Evolutionary conservation across 495 filamentous ascomycete species (phyloP).

Genomic region (Cetradonia linearis): DNA sequence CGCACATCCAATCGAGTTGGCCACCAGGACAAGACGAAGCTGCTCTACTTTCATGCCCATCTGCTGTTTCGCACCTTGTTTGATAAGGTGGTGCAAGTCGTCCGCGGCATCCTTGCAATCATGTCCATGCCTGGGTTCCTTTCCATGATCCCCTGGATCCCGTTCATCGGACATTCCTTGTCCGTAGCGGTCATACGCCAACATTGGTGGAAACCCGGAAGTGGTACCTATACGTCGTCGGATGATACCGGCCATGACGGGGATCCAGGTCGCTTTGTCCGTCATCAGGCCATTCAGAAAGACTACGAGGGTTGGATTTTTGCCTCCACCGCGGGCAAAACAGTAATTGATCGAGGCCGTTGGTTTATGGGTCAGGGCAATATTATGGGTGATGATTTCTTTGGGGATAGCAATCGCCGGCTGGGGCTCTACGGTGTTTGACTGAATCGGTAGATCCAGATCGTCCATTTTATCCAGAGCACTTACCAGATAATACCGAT

Average conservation of each 20-base stretch:
- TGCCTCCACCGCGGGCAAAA: slow-evolving; percentile 20
- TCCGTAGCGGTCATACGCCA: slow-evolving; percentile 56
- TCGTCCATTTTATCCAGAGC: neutral
- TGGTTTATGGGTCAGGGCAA: slow-evolving; percentile 28
- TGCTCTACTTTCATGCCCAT: slow-evolving; percentile 20
- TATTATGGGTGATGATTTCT: slow-evolving; percentile 17
- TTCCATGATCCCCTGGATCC: slow-evolving; percentile 42
- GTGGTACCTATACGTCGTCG: slow-evolving; percentile 18
- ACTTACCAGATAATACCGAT: neutral
- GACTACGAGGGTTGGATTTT: slow-evolving; percentile 37
- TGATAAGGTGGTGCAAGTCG: slow-evolving; percentile 44
- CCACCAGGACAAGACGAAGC: slow-evolving; percentile 39
- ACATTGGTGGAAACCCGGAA: slow-evolving; percentile 35
- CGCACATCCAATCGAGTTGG: slow-evolving; percentile 51
- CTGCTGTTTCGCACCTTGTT: slow-evolving; percentile 29
- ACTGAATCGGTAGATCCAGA: neutral
- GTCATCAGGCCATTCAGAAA: slow-evolving; percentile 52
- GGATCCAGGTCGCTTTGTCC: slow-evolving; percentile 42
- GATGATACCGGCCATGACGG: slow-evolving; percentile 36
- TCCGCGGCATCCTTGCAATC: slow-evolving; percentile 37
- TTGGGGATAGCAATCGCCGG: slow-evolving; percentile 21
- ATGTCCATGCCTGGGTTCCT: slow-evolving; percentile 41
- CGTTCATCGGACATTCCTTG: slow-evolving; percentile 45
- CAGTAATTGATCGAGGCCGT: slow-evolving; percentile 27
- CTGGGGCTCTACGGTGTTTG: slow-evolving; percentile 18